A percentile compares a stretch with the other conserved stretches of the same genome.
phyloP scores from a whole-genome alignment of 148 eudicot genomes.

The Polygonum maritimum region DNA sequence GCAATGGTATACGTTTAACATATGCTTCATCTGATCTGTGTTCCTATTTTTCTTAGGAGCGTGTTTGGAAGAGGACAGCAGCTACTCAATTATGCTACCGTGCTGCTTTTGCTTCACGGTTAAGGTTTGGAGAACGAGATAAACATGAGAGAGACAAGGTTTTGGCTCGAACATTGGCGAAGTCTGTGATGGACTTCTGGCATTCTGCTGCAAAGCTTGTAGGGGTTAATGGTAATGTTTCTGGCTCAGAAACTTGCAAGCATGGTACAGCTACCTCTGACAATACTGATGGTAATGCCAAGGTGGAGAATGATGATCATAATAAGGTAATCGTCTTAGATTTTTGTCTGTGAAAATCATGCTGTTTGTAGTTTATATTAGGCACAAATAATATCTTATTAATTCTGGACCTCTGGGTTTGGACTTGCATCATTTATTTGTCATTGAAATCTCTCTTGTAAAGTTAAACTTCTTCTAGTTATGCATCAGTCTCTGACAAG shows the following conservation, averaged over 20 bases:
- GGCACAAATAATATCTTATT: not conserved
- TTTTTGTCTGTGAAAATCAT: not conserved
- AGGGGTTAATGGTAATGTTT: constrained; percentile 15
- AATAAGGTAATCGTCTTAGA: constrained; percentile 16
- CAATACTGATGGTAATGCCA: constrained; percentile 11
- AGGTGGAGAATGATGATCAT: constrained; percentile 8
- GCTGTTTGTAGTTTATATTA: not conserved
- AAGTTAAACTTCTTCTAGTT: not conserved
- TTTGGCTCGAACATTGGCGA: constrained; percentile 58
- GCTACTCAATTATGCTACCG: constrained; percentile 68
- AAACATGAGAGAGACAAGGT: constrained; percentile 35
- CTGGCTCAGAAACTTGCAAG: constrained; percentile 16
- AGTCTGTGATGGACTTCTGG: constrained; percentile 87
- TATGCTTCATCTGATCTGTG: constrained; percentile 1
- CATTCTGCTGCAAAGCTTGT: constrained; percentile 39
- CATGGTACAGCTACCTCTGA: constrained; percentile 14
- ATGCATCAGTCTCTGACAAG: not conserved
- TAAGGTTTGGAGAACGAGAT: constrained; percentile 46
- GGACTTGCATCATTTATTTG: not conserved
- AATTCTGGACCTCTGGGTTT: not conserved
- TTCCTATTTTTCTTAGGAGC: constrained; percentile 45
- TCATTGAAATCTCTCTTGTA: not conserved
- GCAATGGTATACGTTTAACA: not conserved
- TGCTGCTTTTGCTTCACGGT: constrained; percentile 44
- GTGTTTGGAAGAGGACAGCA: constrained; percentile 75